These are phyloP conservation scores for Fusarium pseudoanthophilum DNA, from an alignment of 2,329 filamentous ascomycete genomes.

Conservation along the genomic window DNA sequence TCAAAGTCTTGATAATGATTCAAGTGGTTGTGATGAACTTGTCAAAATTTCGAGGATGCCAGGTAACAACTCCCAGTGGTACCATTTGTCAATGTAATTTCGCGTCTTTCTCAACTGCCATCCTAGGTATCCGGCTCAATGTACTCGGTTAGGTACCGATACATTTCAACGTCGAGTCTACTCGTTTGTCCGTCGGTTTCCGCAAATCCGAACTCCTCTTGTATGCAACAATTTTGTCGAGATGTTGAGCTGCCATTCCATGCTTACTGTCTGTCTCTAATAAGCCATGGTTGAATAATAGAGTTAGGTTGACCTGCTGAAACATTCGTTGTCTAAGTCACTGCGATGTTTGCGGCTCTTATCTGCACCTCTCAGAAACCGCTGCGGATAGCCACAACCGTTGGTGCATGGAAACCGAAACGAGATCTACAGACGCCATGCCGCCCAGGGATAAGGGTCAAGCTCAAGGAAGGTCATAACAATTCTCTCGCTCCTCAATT, in stretches of 20 bases:
- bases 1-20: neutral
- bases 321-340: constrained; percentile 17
- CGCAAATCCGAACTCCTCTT: constrained; percentile 28
- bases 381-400: constrained; percentile 29
- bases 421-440: constrained; percentile 36
- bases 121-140: constrained; percentile 8
- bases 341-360: constrained; percentile 36
- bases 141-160: constrained; percentile 41
- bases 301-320: constrained; percentile 15
- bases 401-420: constrained; percentile 37
- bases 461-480: neutral
- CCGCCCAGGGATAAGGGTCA: constrained; percentile 31
- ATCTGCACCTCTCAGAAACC: constrained; percentile 19
- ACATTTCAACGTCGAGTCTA: constrained; percentile 21
- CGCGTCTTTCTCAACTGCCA: constrained; percentile 35
- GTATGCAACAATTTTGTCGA: constrained; percentile 10
- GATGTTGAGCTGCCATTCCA: constrained; percentile 27
- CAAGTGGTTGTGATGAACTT: neutral
- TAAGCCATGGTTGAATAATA: constrained; percentile 22
- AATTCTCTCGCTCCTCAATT: constrained; percentile 20
- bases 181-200: constrained; percentile 40
- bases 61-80: neutral
- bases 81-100: constrained; percentile 39
- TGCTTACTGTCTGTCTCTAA: constrained; percentile 8
- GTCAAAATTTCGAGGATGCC: neutral